Base-by-base conservation (phyloP, 192 early-diverging fungal genomes). In the Helicostylum pulchrum region DNA sequence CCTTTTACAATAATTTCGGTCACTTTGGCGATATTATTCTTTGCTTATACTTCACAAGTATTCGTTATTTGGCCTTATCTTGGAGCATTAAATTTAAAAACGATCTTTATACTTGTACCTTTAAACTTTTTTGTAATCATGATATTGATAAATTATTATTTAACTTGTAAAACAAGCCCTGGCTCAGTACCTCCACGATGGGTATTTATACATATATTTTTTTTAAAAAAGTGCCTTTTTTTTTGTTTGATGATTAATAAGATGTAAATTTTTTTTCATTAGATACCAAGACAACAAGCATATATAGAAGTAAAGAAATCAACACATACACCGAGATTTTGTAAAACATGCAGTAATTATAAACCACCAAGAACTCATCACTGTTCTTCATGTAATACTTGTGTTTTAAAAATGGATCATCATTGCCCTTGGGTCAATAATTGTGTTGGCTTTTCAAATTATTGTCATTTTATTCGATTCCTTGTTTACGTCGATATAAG, bases 351-450 rank as follows among this genome's bases (percentile, higher is more conserved):
- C 39, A 68, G 81, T 10, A 61, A 58, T 47, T 82, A 80, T 67
- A 94, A 92, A 74, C 90, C 92, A 43, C 87, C 91, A 12, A 78
- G 92, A 32, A 75, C 90, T 10, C 91, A 92, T 73, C 92, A 94
- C 68, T 94, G 92, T 68, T 73, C 83, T 4, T 78, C 78, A 34
- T 94, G 92, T 68, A 79, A 86, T 56, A 77, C 82, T 54, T 94
- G 92, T 79, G 87, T 94, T 34, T 83, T 94, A 49, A 94, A 91
- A 72, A 92, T 94, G 92, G 92, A 94, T 59, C 92, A 94, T 65
- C 92, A 94, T 65, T 94, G 92, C 60, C 95, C 94, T 5, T 99
- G 92, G 90, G 83, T 95, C 63, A 84, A 89, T 76, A 89, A 94
- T 75, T 96, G 94, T 67, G 78, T 98, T 60, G 89, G 91, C 52